Conservation (phyloP, 306 rosid genomes). For the Cucurbita argyrosperma region DNA sequence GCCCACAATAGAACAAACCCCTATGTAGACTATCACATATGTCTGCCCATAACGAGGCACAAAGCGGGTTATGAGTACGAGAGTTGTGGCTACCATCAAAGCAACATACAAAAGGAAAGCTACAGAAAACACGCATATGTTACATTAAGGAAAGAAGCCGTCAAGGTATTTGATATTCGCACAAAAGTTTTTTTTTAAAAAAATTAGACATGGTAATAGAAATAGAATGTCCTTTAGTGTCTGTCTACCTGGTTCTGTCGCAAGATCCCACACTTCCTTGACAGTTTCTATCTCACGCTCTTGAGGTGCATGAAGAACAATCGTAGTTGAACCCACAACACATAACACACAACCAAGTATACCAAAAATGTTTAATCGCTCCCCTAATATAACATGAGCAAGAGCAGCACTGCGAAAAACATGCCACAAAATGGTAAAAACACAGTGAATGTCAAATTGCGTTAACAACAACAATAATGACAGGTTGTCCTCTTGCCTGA, state of each 20-base stretch:
- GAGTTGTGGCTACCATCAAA: conserved; percentile 1
- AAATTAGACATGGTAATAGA: background rate
- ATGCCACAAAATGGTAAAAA: background rate
- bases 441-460: background rate
- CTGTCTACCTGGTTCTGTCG: conserved; percentile 1
- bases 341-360: conserved; percentile 6
- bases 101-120: conserved; percentile 8
- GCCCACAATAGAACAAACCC: conserved; percentile 9
- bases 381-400: conserved; percentile 7
- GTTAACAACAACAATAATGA: background rate
- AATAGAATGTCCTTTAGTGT: background rate
- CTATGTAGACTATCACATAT: conserved; percentile 7
- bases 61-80: conserved; percentile 2
- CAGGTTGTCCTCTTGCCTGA: conserved; percentile 3
- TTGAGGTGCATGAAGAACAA: conserved; percentile 11
- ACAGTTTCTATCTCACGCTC: conserved; percentile 6
- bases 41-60: conserved; percentile 6
- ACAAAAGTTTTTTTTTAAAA: background rate
- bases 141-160: background rate
- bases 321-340: conserved; percentile 7
- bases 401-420: conserved; percentile 8
- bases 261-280: conserved; percentile 6
- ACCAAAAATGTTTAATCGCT: conserved; percentile 5
- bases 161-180: background rate
- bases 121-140: background rate